Conservation (phyloP, 2,329 filamentous ascomycete genomes). For the Aureobasidium musti region DNA sequence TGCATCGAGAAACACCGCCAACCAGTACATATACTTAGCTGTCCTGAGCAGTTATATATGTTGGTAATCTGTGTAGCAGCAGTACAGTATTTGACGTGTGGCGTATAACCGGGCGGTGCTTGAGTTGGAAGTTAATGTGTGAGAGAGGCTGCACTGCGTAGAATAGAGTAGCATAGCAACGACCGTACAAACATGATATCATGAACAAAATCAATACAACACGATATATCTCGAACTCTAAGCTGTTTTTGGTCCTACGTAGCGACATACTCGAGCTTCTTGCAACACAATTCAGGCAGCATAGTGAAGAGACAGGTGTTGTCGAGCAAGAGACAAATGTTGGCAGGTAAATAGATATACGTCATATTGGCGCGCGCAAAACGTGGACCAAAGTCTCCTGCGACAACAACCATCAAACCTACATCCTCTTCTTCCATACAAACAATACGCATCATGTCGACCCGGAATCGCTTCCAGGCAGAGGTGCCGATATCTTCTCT, state of each 20-base stretch:
- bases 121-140: too few species aligned
- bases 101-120: neutral
- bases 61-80: too few species aligned
- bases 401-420: neutral
- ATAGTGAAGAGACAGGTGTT: neutral
- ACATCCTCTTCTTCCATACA: neutral
- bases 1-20: neutral
- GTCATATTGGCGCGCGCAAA: constrained; percentile 7
- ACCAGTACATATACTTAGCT: too few species aligned
- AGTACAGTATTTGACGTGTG: too few species aligned
- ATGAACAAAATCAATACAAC: neutral
- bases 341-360: constrained; percentile 22
- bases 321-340: constrained; percentile 2
- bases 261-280: neutral
- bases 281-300: neutral
- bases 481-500: constrained; percentile 12
- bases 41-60: too few species aligned
- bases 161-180: neutral
- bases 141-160: too few species aligned
- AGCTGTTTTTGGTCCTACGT: too few species aligned
- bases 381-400: constrained; percentile 21
- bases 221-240: neutral
- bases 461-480: constrained; percentile 16
- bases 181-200: neutral
- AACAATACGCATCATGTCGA: neutral